Evolutionary conservation across 2,329 filamentous ascomycete genomes (phyloP).

Genomic region (Fusarium musae): DNA sequence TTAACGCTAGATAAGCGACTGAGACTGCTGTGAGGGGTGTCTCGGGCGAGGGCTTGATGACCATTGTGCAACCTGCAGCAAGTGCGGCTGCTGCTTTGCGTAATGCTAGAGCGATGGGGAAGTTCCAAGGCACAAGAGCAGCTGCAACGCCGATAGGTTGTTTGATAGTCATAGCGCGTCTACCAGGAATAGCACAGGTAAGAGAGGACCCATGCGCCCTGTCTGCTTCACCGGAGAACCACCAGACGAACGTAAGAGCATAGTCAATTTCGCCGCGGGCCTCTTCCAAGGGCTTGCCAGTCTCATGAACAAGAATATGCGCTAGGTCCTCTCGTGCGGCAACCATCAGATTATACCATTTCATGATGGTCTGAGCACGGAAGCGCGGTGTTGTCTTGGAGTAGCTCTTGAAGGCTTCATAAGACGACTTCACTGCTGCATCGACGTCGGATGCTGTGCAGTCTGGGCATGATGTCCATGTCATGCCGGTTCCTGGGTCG

Average conservation of each 20-base stretch:
- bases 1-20: slow-evolving; percentile 72
- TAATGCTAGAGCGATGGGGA: slow-evolving; percentile 63
- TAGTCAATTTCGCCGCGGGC: slow-evolving; percentile 67
- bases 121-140: slow-evolving; percentile 64
- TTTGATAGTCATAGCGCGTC: slow-evolving; percentile 77
- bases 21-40: slow-evolving; percentile 79
- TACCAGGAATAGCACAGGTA: slow-evolving; percentile 53
- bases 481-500: not conserved
- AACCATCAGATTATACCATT: slow-evolving; percentile 52
- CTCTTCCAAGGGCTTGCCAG: slow-evolving; percentile 66
- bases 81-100: slow-evolving; percentile 64
- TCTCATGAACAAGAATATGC: slow-evolving; percentile 58
- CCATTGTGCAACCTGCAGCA: slow-evolving; percentile 81
- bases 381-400: slow-evolving; percentile 50
- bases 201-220: slow-evolving; percentile 64
- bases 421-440: slow-evolving; percentile 32
- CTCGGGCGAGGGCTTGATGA: slow-evolving; percentile 77
- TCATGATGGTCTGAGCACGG: slow-evolving; percentile 48
- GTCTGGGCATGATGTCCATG: slow-evolving; percentile 7
- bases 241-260: slow-evolving; percentile 63
- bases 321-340: slow-evolving; percentile 53
- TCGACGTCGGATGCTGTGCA: slow-evolving; percentile 45
- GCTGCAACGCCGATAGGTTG: slow-evolving; percentile 51
- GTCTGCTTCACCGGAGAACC: slow-evolving; percentile 65
- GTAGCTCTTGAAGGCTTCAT: slow-evolving; percentile 53